These are phyloP conservation scores for Talaromyces sp. DNA, from an alignment of 2,329 filamentous ascomycete genomes.

Conservation along the genomic window DNA sequence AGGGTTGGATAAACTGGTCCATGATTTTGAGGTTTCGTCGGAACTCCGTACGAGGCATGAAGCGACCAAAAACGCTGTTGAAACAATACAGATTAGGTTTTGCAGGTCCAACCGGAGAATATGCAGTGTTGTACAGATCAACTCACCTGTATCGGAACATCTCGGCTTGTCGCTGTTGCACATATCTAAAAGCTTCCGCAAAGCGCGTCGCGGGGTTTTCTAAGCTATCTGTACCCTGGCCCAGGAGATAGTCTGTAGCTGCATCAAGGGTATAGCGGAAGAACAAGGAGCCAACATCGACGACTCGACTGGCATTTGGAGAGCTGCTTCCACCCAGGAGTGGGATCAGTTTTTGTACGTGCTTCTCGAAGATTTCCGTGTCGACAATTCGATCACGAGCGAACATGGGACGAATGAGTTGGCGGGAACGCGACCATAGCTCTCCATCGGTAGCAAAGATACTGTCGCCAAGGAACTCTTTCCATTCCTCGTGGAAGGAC, in stretches of 20 bases:
- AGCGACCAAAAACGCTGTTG: slow-evolving; percentile 58
- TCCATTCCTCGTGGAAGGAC: slow-evolving; percentile 73
- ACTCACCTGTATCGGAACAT: slow-evolving; percentile 64
- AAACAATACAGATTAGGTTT: slow-evolving; percentile 11
- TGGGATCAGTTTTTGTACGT: slow-evolving; percentile 71
- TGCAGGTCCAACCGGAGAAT: neutral
- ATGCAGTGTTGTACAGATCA: neutral
- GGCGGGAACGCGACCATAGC: slow-evolving; percentile 78
- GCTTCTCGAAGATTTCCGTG: slow-evolving; percentile 78
- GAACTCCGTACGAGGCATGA: slow-evolving; percentile 69
- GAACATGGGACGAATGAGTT: slow-evolving; percentile 85
- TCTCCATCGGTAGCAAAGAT: slow-evolving; percentile 81
- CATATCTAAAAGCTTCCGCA: slow-evolving; percentile 78
- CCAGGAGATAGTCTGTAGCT: slow-evolving; percentile 82
- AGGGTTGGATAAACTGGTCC: slow-evolving; percentile 75
- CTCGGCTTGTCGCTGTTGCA: slow-evolving; percentile 73
- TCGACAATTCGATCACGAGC: slow-evolving; percentile 82
- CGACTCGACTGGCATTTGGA: slow-evolving; percentile 41
- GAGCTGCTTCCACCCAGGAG: slow-evolving; percentile 59
- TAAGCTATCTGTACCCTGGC: slow-evolving; percentile 67
- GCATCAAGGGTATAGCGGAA: slow-evolving; percentile 83
- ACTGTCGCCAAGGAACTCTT: slow-evolving; percentile 79
- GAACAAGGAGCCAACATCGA: slow-evolving; percentile 77
- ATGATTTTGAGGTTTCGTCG: slow-evolving; percentile 66
- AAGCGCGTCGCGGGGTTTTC: slow-evolving; percentile 69